Evolutionary conservation across 305 asterid species (phyloP), one percentile per base, ranked within the genome.

Genomic region (Solanum aculeatissimum): DNA sequence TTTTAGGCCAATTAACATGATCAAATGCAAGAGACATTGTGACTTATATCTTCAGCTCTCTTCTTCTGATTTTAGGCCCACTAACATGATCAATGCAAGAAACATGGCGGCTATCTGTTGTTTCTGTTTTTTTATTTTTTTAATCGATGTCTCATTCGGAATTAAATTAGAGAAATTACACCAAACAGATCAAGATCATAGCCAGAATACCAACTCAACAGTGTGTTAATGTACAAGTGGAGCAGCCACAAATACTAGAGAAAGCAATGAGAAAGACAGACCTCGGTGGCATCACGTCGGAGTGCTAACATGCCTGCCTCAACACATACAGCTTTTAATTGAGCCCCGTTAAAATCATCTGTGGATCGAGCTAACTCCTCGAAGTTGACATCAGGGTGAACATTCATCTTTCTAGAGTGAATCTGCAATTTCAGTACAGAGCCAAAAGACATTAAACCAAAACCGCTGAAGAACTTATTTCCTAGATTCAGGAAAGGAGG

Each of bases 341-440:
- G 98, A 32, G 98, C 98, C 71, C 98, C 96, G 12, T 95, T 95
- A 86, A 95, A 95, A 88, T 94, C 98, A 85, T 95, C 98, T 11
- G 98, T 95, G 69, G 96, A 94, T 62, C 98, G 96, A 84, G 98
- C 98, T 84, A 95, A 93, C 92, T 95, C 98, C 89, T 95, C 98
- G 71, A 95, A 95, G 88, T 95, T 95, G 71, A 95, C 98, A 87
- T 94, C 97, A 23, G 96, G 97, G 91, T 94, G 88, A 53, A 95
- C 98, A 85, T 93, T 95, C 98, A 95, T 95, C 90, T 95, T 95
- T 88, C 98, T 89, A n/a, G 96, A 94, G 90, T 94, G 98, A 85
- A 94, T 95, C 98, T 94, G 90, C 63, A 83, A 60, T 29, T 54
- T 13, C 83, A 75, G 57, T 47, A 23, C 16, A 74, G 62, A 65